A percentile compares a stretch with the other conserved stretches of the same genome.
Evolutionary conservation across 2,329 filamentous ascomycete species (phyloP).

Genomic region (Phaeosphaeriaceae sp.): DNA sequence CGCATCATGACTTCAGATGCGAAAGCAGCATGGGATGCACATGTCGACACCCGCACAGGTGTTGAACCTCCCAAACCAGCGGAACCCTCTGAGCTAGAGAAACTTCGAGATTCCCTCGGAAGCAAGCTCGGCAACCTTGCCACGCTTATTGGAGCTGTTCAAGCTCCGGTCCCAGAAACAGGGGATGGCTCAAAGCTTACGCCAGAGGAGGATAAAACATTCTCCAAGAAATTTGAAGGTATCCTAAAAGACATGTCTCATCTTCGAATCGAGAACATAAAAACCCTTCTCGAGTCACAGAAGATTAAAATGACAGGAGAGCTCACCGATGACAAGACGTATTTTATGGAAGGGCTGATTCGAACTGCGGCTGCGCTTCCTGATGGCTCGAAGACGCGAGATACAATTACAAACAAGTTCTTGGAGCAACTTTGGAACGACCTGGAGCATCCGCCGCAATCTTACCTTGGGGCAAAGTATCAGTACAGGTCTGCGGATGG

Average conservation of each 20-base stretch:
- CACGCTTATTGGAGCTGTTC: constrained; percentile 35
- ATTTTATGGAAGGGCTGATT: constrained; percentile 66
- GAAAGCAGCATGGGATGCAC: constrained; percentile 32
- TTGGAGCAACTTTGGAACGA: constrained; percentile 57
- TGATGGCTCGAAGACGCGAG: constrained; percentile 46
- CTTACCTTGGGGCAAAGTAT: constrained; percentile 53
- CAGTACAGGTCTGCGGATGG: constrained; percentile 58
- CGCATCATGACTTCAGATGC: constrained; percentile 25
- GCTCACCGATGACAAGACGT: constrained; percentile 66
- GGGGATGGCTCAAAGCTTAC: constrained; percentile 53
- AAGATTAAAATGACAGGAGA: constrained; percentile 54
- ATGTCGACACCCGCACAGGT: constrained; percentile 43
- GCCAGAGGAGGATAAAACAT: constrained; percentile 36
- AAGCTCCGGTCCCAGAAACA: constrained; percentile 46
- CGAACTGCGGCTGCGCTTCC: constrained; percentile 54
- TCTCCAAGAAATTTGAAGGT: constrained; percentile 44
- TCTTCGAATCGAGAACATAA: constrained; percentile 42
- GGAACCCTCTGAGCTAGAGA: constrained; percentile 41
- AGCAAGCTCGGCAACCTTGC: constrained; percentile 36
- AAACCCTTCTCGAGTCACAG: constrained; percentile 47
- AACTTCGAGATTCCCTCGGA: constrained; percentile 38
- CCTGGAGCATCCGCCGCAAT: constrained; percentile 56
- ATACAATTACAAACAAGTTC: constrained; percentile 52
- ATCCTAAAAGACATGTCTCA: constrained; percentile 42
- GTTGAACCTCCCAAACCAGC: constrained; percentile 35